Evolutionary conservation across 805 yeast species (phyloP), one percentile per base, ranked within the genome.

Genomic region (Wickerhamomyces alni): DNA sequence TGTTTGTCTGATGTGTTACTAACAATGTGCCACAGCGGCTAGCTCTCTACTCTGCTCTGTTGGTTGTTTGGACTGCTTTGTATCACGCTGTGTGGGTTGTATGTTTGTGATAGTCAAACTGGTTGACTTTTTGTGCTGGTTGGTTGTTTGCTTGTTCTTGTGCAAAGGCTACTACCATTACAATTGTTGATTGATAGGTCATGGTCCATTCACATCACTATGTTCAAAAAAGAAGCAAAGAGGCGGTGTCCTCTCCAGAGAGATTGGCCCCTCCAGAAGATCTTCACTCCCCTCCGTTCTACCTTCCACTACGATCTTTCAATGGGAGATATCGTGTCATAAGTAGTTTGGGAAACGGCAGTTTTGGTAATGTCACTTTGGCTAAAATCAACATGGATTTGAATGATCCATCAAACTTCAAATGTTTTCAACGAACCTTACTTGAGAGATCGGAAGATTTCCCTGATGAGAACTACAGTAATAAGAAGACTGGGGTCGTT

Each of bases 341-440:
- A 8, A 68, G 74, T 33, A 67, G 66, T 35, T 60, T 85, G 42
- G 94, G 94, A 1, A 73, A 70, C 40, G 94, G 94, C 1, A 78
- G 87, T 35, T 85, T 85, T 65, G 94, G 94, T 2, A 62, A 72
- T 2, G 93, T 85, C 2, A 63, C 72, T 1, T 61, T 83, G 49
- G 88, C 87, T 4, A 78, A 78, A 56, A 66, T 68, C 25, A 59
- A 66, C 9, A 35, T 42, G 16, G 42, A 44, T 37, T 37, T 56
- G 22, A 39, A 42, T 17, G 46, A 56, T 13, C 16, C 41, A 1
- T 18, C 40, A 8, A 40, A 44, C 15, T 55, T 53, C 29, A 41
- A 28, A 18, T 35, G 28, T 13, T 54, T 47, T 33, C 43, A 38
- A 21, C 46, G 56, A 22, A 80, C 91, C 0, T 55, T 83, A 46